Evolutionary conservation across 2,329 filamentous ascomycete genomes (phyloP).

Genomic region (Elsinoe ampelina): DNA sequence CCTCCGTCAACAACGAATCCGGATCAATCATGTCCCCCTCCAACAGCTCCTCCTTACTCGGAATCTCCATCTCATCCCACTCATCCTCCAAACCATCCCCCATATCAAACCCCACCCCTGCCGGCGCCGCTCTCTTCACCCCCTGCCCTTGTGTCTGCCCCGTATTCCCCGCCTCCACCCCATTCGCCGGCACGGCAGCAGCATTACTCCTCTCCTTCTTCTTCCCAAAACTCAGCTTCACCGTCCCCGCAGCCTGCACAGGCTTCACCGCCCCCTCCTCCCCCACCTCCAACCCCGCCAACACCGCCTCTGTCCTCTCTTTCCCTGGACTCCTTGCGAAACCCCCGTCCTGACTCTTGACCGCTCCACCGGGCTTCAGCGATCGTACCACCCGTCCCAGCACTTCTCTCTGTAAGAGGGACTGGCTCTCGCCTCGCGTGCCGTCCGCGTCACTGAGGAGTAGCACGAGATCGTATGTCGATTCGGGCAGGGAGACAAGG

Average conservation of each 20-base stretch:
- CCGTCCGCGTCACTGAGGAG: constrained; percentile 72
- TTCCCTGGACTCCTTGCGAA: constrained; percentile 38
- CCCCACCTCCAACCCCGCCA: constrained; percentile 63
- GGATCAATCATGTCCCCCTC: constrained; percentile 82
- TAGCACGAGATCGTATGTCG: constrained; percentile 76
- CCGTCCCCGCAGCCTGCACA: constrained; percentile 24
- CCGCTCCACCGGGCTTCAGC: constrained; percentile 58
- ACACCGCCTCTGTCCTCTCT: constrained; percentile 67
- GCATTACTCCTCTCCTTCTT: constrained; percentile 50
- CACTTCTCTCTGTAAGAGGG: constrained; percentile 57
- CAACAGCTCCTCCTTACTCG: constrained; percentile 39
- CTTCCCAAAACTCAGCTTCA: constrained; percentile 53
- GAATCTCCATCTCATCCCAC: constrained; percentile 28
- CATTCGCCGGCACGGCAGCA: constrained; percentile 29
- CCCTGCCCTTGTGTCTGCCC: constrained; percentile 17
- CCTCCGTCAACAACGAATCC: constrained; percentile 73
- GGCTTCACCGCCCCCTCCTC: constrained; percentile 61
- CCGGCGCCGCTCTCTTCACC: constrained; percentile 34
- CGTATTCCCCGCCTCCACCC: constrained; percentile 24
- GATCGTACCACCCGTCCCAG: constrained; percentile 60
- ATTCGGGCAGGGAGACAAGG: constrained; percentile 63
- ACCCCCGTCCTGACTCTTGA: constrained; percentile 60
- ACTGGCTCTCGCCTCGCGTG: constrained; percentile 52
- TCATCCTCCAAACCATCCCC: constrained; percentile 46
- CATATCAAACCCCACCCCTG: constrained; percentile 59